phyloP scores from a whole-genome alignment of 768 basidiomycete genomes.

The Psilocybe sp. region DNA sequence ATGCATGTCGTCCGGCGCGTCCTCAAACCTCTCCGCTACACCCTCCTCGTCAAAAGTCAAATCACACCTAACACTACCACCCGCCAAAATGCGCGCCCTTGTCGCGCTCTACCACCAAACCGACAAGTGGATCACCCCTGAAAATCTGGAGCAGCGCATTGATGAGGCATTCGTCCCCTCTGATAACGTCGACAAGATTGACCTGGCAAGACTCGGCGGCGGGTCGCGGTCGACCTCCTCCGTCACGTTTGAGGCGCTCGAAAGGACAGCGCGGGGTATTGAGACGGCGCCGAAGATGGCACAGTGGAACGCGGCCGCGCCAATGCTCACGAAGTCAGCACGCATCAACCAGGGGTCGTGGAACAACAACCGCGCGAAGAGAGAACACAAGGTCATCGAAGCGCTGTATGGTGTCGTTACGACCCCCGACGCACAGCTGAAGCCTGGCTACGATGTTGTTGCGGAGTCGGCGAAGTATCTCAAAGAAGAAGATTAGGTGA shows the following conservation, averaged over 20 bases:
- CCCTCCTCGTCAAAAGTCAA: constrained; percentile 20
- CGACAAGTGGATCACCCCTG: constrained; percentile 65
- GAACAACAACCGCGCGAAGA: constrained; percentile 22
- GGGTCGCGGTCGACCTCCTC: neutral
- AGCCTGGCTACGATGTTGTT: constrained; percentile 48
- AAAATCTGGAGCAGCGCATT: constrained; percentile 63
- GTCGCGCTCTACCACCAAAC: constrained; percentile 78
- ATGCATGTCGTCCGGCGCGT: constrained; percentile 9
- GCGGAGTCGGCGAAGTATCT: constrained; percentile 30
- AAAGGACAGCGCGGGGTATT: constrained; percentile 14
- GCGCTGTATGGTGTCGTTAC: constrained; percentile 52
- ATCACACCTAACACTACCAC: constrained; percentile 39
- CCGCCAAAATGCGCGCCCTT: constrained; percentile 66
- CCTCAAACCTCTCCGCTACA: neutral
- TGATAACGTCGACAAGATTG: neutral
- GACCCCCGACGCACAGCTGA: constrained; percentile 13
- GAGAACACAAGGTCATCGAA: constrained; percentile 45
- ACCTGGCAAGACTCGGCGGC: neutral
- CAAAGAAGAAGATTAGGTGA: constrained; percentile 15
- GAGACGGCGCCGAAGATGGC: constrained; percentile 32
- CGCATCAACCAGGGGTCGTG: constrained; percentile 15
- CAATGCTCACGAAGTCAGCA: neutral
- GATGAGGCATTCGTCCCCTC: constrained; percentile 55
- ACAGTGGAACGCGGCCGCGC: constrained; percentile 28
- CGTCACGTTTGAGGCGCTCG: constrained; percentile 15